A percentile compares a stretch with the other conserved stretches of the same genome.
phyloP scores from a whole-genome alignment of 495 filamentous ascomycete genomes.

The Talaromyces stipitatus region DNA sequence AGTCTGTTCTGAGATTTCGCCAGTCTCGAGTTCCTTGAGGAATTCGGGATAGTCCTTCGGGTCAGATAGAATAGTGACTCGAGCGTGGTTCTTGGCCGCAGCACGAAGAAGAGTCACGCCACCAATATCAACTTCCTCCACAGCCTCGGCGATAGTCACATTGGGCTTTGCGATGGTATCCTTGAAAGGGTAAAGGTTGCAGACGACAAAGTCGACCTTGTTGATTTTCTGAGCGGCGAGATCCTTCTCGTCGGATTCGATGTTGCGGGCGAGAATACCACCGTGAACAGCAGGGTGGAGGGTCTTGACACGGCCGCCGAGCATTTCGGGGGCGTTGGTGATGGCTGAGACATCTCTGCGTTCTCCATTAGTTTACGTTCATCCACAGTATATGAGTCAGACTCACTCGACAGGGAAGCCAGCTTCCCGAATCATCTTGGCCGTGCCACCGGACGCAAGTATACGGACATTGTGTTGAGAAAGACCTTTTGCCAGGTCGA shows the following conservation, averaged over 20 bases:
- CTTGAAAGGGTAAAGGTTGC: constrained; percentile 98
- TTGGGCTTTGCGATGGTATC: constrained; percentile 94
- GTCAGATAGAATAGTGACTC: constrained; percentile 92
- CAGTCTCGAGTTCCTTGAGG: constrained; percentile 77
- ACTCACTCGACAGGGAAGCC: constrained; percentile 87
- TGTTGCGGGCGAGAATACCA: constrained; percentile 85
- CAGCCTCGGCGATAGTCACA: constrained; percentile 90
- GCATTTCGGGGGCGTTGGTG: constrained; percentile 97
- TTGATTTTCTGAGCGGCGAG: constrained; percentile 92
- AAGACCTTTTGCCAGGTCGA: constrained; percentile 93
- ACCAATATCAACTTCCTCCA: constrained; percentile 97
- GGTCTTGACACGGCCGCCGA: constrained; percentile 92
- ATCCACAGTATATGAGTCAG: neutral
- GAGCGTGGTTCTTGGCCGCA: constrained; percentile 92
- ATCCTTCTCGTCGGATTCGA: constrained; percentile 91
- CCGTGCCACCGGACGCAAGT: constrained; percentile 87
- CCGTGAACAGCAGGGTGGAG: constrained; percentile 93
- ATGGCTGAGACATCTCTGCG: constrained; percentile 88
- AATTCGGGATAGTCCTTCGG: constrained; percentile 90
- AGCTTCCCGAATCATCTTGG: constrained; percentile 90
- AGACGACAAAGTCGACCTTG: constrained; percentile 97
- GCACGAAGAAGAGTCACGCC: constrained; percentile 94
- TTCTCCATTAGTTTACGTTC: neutral
- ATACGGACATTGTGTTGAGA: constrained; percentile 85
- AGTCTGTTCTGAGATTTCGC: constrained; percentile 74